Conservation (phyloP, 148 eudicot genomes). For the Fagopyrum homotropicum region DNA sequence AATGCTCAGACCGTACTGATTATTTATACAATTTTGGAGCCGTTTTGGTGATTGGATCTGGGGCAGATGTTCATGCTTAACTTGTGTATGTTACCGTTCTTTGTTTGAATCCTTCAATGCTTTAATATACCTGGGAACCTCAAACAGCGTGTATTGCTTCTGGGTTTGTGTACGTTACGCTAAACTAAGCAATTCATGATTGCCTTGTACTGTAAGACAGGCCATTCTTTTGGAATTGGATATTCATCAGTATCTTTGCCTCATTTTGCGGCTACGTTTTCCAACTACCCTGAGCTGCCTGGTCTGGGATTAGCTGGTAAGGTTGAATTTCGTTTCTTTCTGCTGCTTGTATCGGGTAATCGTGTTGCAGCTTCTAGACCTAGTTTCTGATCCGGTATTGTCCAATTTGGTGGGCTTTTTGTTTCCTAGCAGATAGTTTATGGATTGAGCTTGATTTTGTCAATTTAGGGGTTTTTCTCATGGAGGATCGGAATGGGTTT, state of each 20-base stretch:
- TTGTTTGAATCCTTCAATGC: background rate
- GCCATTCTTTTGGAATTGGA: background rate
- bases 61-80: background rate
- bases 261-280: background rate
- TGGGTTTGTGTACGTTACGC: background rate
- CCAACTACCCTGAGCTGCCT: background rate
- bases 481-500: slow-evolving; percentile 11
- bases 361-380: background rate
- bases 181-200: background rate
- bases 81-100: background rate
- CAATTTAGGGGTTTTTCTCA: background rate
- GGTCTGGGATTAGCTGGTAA: background rate
- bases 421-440: background rate
- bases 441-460: background rate
- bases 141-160: background rate
- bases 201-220: background rate
- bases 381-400: slow-evolving; percentile 8
- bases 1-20: background rate
- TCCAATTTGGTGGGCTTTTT: background rate
- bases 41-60: slow-evolving; percentile 8
- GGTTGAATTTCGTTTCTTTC: background rate
- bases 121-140: background rate
- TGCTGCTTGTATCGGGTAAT: background rate
- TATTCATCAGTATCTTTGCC: background rate
- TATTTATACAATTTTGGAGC: background rate